Base-by-base conservation (phyloP, 352 stramenopile species). In the Phytophthora hibernalis region DNA sequence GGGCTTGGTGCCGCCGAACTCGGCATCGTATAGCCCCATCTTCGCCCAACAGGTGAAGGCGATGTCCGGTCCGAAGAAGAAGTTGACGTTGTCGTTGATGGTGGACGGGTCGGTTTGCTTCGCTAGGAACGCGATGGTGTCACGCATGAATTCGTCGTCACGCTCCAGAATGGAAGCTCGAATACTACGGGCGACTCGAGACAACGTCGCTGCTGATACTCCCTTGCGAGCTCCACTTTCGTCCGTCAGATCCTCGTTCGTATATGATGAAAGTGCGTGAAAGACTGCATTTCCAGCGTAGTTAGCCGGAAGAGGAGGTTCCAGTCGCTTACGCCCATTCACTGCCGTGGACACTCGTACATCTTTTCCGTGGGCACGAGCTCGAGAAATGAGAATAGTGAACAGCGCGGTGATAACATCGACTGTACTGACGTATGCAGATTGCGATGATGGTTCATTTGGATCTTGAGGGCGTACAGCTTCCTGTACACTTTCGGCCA, bases 11-110 rank as follows among this genome's bases (percentile, higher is more conserved):
- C 66, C 61, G 2, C 60, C 77, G 61, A 89, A 85, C 50, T 82
- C 38, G 7, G 44, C 35, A 9, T 70, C 54, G 47, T 65, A 70
- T 22, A 65, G 31, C 3, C 54, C 62, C 54, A 70, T 52, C 11
- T 81, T 77, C 18, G 61, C 66, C 78, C 78, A 87, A 21, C 76
- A 87, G 7, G 80, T 89, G 66, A 87, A 85, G 45, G 80, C 79
- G 48, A 89, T 16, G 44, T 87, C 80, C 2, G 68, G 63, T 1
- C 80, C 80, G 10, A 86, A 78, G 72, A 83, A 84, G 54, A 85
- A 89, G 16, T 89, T 65, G 24, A 77, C 63, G 16, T 74, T 75
- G 16, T 82, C 68, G n/a, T 76, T 72, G 56, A 84, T 70, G n/a
- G 70, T 56, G 9, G 59, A 65, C 43, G 68, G 66, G 13, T 76